Evolutionary conservation across 495 filamentous ascomycete genomes (phyloP).

Genomic region (Aspergillus panamensis): DNA sequence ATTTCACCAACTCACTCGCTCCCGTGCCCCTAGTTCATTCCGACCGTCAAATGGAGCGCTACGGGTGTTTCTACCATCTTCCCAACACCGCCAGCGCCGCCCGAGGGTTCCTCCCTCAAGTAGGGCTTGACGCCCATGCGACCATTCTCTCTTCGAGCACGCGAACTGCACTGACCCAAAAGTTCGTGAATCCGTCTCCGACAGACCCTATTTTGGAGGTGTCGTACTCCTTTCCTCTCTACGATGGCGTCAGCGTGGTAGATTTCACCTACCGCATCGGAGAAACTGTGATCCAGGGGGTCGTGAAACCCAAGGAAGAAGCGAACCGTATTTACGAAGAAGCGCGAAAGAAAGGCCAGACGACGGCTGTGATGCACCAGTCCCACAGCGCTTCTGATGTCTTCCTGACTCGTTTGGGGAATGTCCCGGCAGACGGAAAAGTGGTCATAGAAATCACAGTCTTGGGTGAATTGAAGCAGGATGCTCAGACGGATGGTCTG

Average conservation of each 20-base stretch:
- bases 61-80: conserved; percentile 4
- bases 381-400: conserved; percentile 55
- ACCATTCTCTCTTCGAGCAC: conserved; percentile 54
- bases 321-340: conserved; percentile 52
- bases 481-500: conserved; percentile 57
- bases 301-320: conserved; percentile 59
- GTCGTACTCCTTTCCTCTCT: conserved; percentile 64
- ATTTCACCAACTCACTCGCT: no score
- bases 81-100: not conserved
- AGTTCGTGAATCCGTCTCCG: conserved; percentile 52
- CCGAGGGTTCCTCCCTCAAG: conserved; percentile 50
- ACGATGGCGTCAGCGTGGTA: conserved; percentile 63
- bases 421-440: conserved; percentile 52
- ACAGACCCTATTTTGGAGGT: conserved; percentile 46
- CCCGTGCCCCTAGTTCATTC: no score
- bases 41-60: not conserved
- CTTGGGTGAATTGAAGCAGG: conserved; percentile 64
- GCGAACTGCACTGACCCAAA: conserved; percentile 58
- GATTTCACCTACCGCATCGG: conserved; percentile 56
- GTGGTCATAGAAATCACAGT: conserved; percentile 60
- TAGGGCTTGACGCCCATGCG: conserved; percentile 49
- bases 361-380: conserved; percentile 61
- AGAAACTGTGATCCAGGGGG: conserved; percentile 47
- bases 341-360: conserved; percentile 53
- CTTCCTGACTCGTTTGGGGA: conserved; percentile 62